A percentile compares a stretch with the other conserved stretches of the same genome.
Conservation (phyloP, 2,329 filamentous ascomycete species). For the Alternaria tenuissima region DNA sequence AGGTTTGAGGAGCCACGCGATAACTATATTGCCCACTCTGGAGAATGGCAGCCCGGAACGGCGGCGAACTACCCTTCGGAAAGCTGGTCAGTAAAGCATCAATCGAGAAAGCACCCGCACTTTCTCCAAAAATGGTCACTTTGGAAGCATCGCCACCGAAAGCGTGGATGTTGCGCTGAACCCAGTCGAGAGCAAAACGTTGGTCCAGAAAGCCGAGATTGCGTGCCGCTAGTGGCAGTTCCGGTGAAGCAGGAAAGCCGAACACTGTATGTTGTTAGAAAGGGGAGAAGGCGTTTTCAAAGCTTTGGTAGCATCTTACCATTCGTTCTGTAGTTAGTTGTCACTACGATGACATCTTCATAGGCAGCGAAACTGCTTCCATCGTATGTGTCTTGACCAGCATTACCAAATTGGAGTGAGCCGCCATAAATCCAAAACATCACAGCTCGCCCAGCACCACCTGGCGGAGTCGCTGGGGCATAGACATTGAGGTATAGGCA, state of each 20-base stretch:
- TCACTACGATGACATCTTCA: conserved; percentile 43
- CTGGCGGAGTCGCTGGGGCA: conserved; percentile 33
- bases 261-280: conserved; percentile 31
- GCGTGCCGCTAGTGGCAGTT: conserved; percentile 26
- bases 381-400: conserved; percentile 34
- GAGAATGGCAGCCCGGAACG: conserved; percentile 42
- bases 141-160: conserved; percentile 60
- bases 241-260: conserved; percentile 37
- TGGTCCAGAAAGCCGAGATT: conserved; percentile 67
- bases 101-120: conserved; percentile 36
- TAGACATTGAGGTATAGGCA: conserved; percentile 53
- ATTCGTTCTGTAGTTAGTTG: conserved; percentile 42
- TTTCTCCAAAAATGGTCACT: conserved; percentile 57
- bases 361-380: conserved; percentile 39
- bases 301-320: conserved; percentile 15
- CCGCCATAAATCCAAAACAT: conserved; percentile 47
- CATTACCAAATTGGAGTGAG: conserved; percentile 34
- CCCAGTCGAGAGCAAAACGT: conserved; percentile 64
- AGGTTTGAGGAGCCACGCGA: conserved; percentile 15
- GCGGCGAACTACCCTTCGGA: conserved; percentile 26
- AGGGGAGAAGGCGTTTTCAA: too few relatives aligned
- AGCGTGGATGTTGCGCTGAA: conserved; percentile 56
- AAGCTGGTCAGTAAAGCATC: conserved; percentile 42
- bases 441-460: conserved; percentile 31
- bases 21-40: conserved; percentile 40